phyloP scores from a whole-genome alignment of 2,329 filamentous ascomycete genomes.

The Thermoascus crustaceus region DNA sequence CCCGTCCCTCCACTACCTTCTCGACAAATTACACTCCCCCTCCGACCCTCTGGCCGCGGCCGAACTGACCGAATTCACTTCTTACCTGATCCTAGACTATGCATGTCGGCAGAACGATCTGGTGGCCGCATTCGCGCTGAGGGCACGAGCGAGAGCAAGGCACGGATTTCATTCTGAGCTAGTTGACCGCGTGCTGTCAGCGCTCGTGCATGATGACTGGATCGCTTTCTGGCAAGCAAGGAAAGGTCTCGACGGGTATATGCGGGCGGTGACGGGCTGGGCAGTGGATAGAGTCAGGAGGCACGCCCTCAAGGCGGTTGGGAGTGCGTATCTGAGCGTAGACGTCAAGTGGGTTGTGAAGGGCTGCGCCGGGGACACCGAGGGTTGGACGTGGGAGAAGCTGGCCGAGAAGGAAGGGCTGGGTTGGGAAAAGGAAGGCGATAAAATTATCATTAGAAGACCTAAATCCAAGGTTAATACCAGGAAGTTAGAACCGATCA shows the following conservation, averaged over 20 bases:
- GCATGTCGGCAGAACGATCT: conserved; percentile 76
- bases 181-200: conserved; percentile 59
- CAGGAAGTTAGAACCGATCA: conserved; percentile 12
- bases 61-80: conserved; percentile 70
- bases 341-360: conserved; percentile 64
- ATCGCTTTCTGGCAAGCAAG: conserved; percentile 65
- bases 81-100: conserved; percentile 77
- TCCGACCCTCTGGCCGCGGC: conserved; percentile 58
- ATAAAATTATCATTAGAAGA: conserved; percentile 67
- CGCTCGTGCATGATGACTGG: conserved; percentile 76
- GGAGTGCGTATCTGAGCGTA: conserved; percentile 68
- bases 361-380: conserved; percentile 34
- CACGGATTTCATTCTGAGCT: conserved; percentile 59
- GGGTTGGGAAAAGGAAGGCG: conserved; percentile 72
- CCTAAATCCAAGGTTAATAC: conserved; percentile 26
- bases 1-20: conserved; percentile 71
- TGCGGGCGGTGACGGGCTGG: conserved; percentile 71
- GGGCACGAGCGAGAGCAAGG: conserved; percentile 37
- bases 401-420: conserved; percentile 62
- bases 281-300: conserved; percentile 65
- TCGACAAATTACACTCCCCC: conserved; percentile 60
- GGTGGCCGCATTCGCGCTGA: conserved; percentile 61
- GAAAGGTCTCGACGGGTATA: conserved; percentile 69
- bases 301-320: conserved; percentile 79
- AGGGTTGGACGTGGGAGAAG: conserved; percentile 57